These are phyloP conservation scores for Magnolia sinica DNA, from an alignment of 164 flowering plant genomes.

Conservation along the genomic window DNA sequence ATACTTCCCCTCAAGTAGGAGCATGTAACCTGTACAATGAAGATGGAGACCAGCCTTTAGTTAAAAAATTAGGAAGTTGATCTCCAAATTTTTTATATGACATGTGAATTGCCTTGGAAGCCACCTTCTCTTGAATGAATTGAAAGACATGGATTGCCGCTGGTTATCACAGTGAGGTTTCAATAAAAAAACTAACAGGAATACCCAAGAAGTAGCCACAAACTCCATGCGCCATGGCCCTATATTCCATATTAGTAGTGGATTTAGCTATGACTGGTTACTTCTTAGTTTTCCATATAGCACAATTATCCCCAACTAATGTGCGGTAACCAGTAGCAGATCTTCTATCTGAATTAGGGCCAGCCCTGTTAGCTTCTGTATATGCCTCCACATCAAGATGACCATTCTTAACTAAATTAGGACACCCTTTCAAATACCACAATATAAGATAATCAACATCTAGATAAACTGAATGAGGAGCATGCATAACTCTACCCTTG, in stretches of 20 bases:
- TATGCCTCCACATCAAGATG: background rate
- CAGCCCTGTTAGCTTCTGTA: background rate
- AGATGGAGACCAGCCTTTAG: too few species aligned
- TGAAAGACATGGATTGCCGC: too few species aligned
- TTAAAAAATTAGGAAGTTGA: too few species aligned
- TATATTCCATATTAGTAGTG: background rate
- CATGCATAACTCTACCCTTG: background rate
- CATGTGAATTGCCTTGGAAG: too few species aligned
- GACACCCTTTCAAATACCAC: background rate
- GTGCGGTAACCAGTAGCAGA: background rate
- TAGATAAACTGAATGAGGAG: background rate
- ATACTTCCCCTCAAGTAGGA: too few species aligned
- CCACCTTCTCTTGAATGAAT: too few species aligned
- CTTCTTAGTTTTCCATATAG: background rate
- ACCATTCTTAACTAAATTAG: background rate
- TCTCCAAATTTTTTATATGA: too few species aligned
- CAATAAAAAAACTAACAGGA: too few species aligned
- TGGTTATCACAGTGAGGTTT: too few species aligned
- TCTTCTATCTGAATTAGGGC: background rate
- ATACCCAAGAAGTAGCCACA: background rate
- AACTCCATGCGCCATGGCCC: background rate
- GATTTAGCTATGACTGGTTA: background rate
- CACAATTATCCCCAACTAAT: background rate
- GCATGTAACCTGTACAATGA: too few species aligned
- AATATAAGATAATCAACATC: background rate